phyloP scores from a whole-genome alignment of 768 basidiomycete species.

The Tephrocybe sp. region DNA sequence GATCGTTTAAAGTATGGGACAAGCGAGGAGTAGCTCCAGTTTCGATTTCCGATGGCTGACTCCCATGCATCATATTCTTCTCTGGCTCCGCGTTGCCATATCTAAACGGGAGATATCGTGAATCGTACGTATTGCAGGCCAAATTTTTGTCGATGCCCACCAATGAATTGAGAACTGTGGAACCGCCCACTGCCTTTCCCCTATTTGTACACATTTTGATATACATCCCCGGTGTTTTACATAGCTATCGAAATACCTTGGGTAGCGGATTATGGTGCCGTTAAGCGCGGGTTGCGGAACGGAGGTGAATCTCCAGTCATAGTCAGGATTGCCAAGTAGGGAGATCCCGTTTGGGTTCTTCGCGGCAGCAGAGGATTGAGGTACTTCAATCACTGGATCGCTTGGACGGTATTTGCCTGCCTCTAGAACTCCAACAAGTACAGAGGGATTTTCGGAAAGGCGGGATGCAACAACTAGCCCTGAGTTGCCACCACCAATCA shows the following conservation, averaged over 20 bases:
- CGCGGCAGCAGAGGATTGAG: not conserved
- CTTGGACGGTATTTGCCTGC: not conserved
- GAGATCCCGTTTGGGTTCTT: not conserved
- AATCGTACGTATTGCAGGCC: not conserved
- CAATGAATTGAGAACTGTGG: not conserved
- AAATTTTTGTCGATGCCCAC: not conserved
- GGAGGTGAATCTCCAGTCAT: not conserved
- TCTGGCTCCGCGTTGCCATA: not conserved
- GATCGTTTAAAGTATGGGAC: not conserved
- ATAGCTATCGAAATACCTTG: not conserved
- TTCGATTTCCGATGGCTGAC: not conserved
- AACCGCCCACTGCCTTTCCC: not conserved
- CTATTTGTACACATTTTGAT: not conserved
- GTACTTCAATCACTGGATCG: not conserved
- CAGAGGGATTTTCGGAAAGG: not conserved
- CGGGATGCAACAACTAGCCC: not conserved
- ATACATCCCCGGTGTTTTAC: not conserved
- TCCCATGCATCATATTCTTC: not conserved
- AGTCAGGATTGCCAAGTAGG: not conserved
- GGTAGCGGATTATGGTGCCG: not conserved
- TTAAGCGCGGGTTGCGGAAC: not conserved
- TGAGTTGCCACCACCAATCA: not conserved
- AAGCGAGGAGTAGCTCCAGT: not conserved
- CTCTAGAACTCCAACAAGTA: not conserved
- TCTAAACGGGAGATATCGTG: not conserved